These are phyloP conservation scores for Sordaria brevicollis DNA, from an alignment of 495 filamentous ascomycete species.

Conservation along the genomic window DNA sequence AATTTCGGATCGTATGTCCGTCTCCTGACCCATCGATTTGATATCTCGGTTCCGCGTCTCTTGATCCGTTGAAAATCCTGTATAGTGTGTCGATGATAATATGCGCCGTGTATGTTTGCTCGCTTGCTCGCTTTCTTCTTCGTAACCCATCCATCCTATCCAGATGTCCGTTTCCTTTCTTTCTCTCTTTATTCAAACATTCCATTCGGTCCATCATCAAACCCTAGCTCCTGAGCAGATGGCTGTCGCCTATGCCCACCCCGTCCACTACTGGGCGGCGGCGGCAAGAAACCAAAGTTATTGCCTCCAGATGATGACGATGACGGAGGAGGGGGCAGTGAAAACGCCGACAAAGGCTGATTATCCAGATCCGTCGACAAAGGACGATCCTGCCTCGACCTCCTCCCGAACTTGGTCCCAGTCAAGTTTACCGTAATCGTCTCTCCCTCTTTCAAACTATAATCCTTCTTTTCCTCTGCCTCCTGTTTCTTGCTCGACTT, in stretches of 20 bases:
- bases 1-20: neutral
- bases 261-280: slow-evolving; percentile 50
- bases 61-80: neutral
- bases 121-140: neutral
- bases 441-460: slow-evolving; percentile 73
- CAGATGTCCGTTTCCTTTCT: neutral
- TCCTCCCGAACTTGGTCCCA: slow-evolving; percentile 35
- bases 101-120: neutral
- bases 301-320: neutral
- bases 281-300: slow-evolving; percentile 27
- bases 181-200: slow-evolving; percentile 35
- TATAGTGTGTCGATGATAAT: neutral
- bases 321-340: slow-evolving; percentile 39
- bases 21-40: neutral
- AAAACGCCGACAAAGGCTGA: slow-evolving; percentile 33
- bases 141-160: neutral
- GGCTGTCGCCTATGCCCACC: slow-evolving; percentile 40
- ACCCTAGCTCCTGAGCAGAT: slow-evolving; percentile 45
- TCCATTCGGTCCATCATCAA: slow-evolving; percentile 58
- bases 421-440: slow-evolving; percentile 73
- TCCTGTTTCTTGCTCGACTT: slow-evolving; percentile 16
- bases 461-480: slow-evolving; percentile 54
- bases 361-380: slow-evolving; percentile 6
- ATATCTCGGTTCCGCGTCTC: neutral
- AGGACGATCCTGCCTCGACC: slow-evolving; percentile 11